phyloP scores from a whole-genome alignment of 1,139 yeast genomes.

The Yamadazyma trypodendri region DNA sequence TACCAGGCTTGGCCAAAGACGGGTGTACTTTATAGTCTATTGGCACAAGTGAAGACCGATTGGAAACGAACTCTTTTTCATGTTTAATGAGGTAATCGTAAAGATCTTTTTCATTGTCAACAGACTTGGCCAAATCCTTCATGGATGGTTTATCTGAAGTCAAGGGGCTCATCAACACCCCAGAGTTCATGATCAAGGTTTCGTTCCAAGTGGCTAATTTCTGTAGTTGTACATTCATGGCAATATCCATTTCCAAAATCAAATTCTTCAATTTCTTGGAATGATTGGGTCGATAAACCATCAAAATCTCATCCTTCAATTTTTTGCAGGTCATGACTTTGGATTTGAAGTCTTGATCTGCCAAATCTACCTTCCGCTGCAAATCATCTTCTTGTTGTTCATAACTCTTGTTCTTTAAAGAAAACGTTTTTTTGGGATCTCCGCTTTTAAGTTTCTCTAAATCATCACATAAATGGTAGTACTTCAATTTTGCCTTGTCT shows the following conservation, averaged over 20 bases:
- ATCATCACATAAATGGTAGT: conserved; percentile 79
- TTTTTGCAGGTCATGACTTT: conserved; percentile 74
- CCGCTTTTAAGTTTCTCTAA: conserved; percentile 76
- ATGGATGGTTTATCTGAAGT: conserved; percentile 58
- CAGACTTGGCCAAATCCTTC: conserved; percentile 70
- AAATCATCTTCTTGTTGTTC: conserved; percentile 94
- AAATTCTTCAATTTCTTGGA: conserved; percentile 73
- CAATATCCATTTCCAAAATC: conserved; percentile 83
- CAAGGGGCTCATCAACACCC: conserved; percentile 78
- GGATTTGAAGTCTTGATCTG: conserved; percentile 82
- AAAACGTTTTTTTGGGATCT: conserved; percentile 84
- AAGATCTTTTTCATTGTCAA: conserved; percentile 81
- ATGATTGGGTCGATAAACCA: conserved; percentile 73
- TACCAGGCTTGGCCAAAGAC: conserved; percentile 46
- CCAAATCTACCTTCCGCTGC: conserved; percentile 72
- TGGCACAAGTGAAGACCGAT: conserved; percentile 46
- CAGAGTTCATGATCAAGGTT: conserved; percentile 77
- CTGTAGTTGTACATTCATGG: conserved; percentile 82
- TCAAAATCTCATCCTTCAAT: conserved; percentile 68
- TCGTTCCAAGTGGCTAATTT: conserved; percentile 88
- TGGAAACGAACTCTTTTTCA: conserved; percentile 32
- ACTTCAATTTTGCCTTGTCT: conserved; percentile 84
- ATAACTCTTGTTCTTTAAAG: conserved; percentile 72
- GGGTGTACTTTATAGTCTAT: conserved; percentile 81
- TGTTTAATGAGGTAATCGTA: conserved; percentile 62